Evolutionary conservation across 116 monocot genomes (phyloP).

Genomic region (Iris pallida): DNA sequence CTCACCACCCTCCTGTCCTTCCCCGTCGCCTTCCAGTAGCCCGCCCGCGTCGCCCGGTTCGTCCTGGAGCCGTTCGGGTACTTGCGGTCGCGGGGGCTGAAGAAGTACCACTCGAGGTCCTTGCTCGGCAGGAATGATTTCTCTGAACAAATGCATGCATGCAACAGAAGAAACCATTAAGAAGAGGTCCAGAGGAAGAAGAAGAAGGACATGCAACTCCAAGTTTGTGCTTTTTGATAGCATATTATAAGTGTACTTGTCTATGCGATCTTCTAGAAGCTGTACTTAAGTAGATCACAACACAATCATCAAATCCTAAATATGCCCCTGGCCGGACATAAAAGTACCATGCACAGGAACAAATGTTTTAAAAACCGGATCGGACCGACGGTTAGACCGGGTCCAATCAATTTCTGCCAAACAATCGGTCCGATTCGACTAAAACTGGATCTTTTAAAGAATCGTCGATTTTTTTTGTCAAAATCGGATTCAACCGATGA

Average conservation of each 20-base stretch:
- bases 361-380: too few relatives aligned
- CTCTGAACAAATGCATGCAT: conserved; percentile 14
- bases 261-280: neutral
- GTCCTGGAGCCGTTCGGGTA: conserved; percentile 43
- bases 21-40: conserved; percentile 47
- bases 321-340: neutral
- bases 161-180: too few relatives aligned
- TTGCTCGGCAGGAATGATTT: conserved; percentile 38
- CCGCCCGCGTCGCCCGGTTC: conserved; percentile 33
- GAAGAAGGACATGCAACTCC: too few relatives aligned
- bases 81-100: conserved; percentile 35
- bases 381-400: too few relatives aligned
- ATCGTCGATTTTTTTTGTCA: too few relatives aligned
- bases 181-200: too few relatives aligned
- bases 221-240: too few relatives aligned
- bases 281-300: neutral
- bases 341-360: neutral
- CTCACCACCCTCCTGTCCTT: conserved; percentile 32
- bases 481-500: too few relatives aligned
- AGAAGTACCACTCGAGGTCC: conserved; percentile 49
- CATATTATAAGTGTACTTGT: too few relatives aligned
- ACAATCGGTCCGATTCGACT: too few relatives aligned
- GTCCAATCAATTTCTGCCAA: too few relatives aligned
- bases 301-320: neutral
- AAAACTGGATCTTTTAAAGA: too few relatives aligned